Base-by-base conservation (phyloP, 2,329 filamentous ascomycete genomes). In the Ascochyta lentis region DNA sequence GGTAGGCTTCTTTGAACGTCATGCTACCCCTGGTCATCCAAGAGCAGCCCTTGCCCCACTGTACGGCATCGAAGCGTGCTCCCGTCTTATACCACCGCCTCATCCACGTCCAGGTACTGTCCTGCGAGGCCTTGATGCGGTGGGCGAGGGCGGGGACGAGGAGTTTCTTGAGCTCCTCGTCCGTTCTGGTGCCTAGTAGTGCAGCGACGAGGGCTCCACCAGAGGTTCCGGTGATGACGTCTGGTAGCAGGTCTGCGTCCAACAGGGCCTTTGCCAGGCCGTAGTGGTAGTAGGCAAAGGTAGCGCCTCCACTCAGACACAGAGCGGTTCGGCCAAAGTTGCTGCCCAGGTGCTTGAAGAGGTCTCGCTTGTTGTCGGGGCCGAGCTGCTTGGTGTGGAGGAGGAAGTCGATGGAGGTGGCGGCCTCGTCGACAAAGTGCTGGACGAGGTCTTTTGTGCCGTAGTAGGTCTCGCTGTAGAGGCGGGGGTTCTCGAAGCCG, bases 401-500 rank as follows among this genome's bases (percentile, higher is more conserved):
- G 10, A 98, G 78, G 59, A 95, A 86, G 47, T 83, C 81, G 42
- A 96, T 80, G 27, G 83, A 84, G 2, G 77, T 83, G 79, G 90
- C 87, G 44, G 90, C 88, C 77, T 98, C 93, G 58, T 97, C 91
- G 40, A 96, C 80, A 70, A 94, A 98, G 51, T 88, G 87, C 76
- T 98, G 95, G 27, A 96, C 91, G 61, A 97, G 77, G 58, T 95
- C 86, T 76, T 99, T 99, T n/a, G 95, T 98, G 29, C 95, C 95
- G 66, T 92, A 96, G 73, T 99, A 99, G 3, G 94, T 96, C 78
- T 98, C 93, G 68, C 91, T 96, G 74, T 99, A 99, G n/a, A 99
- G 79, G 50, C 92, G 85, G 9, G 94, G 87, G 68, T 96, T 98
- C 76, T 99, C 95, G 13, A 96, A 88, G 0, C 95, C 95, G 16